A percentile compares a stretch with the other conserved stretches of the same genome.
These are phyloP conservation scores for Phallus indusiatus DNA, from an alignment of 768 basidiomycete genomes.

Conservation along the genomic window DNA sequence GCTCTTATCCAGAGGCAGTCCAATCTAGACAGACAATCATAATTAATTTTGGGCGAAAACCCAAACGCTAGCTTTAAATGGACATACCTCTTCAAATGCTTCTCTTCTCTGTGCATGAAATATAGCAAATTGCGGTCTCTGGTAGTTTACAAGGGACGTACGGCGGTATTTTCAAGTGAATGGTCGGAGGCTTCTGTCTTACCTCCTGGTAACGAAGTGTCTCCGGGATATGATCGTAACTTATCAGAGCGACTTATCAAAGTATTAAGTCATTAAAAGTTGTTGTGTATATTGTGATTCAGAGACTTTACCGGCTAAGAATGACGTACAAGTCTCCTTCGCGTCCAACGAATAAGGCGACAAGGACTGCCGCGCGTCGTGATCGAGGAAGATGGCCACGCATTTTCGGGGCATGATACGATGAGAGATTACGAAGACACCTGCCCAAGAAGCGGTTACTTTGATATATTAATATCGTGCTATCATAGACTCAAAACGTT, in stretches of 20 bases:
- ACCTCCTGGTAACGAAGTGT: constrained; percentile 84
- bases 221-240: constrained; percentile 71
- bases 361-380: constrained; percentile 64
- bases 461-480: neutral
- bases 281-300: neutral
- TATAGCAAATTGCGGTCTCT: neutral
- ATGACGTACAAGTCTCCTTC: constrained; percentile 79
- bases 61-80: too few relatives aligned
- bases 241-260: constrained; percentile 60
- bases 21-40: constrained; percentile 56
- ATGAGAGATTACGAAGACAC: constrained; percentile 46
- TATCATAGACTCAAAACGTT: neutral
- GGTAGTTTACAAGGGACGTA: constrained; percentile 27
- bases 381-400: constrained; percentile 39
- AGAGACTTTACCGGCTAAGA: constrained; percentile 57
- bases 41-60: too few relatives aligned
- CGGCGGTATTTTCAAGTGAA: constrained; percentile 73
- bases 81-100: constrained; percentile 77
- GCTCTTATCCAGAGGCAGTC: constrained; percentile 60
- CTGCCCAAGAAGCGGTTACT: constrained; percentile 21
- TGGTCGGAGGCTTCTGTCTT: constrained; percentile 62
- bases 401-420: constrained; percentile 35
- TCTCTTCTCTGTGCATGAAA: constrained; percentile 54
- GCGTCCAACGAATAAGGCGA: constrained; percentile 78
- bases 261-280: neutral